Conservation (phyloP, 192 early-diverging fungal species). For the Umbelopsis vinacea region DNA sequence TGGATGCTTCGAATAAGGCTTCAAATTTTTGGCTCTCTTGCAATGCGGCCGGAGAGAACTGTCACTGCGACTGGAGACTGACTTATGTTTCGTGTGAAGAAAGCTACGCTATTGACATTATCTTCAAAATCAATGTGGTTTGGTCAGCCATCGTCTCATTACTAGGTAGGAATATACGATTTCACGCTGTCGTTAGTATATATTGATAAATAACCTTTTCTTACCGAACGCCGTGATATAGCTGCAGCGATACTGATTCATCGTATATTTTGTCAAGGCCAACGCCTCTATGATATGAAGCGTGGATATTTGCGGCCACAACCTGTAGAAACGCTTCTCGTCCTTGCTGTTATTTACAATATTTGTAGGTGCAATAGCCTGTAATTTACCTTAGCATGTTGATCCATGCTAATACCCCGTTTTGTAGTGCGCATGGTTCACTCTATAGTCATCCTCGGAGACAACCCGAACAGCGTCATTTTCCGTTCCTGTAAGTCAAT, state of each 20-base stretch:
- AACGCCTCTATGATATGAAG: conserved; percentile 20
- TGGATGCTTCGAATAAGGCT: conserved; percentile 12
- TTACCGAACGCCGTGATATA: not conserved
- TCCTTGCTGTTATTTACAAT: conserved; percentile 29
- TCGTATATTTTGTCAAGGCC: conserved; percentile 17
- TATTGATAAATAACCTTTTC: not conserved
- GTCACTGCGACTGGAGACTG: conserved; percentile 42
- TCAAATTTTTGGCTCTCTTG: conserved; percentile 29
- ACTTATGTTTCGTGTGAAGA: conserved; percentile 20
- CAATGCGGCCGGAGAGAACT: conserved; percentile 9
- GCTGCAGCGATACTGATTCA: conserved; percentile 10
- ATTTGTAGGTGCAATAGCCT: conserved; percentile 24
- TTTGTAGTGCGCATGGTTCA: conserved; percentile 30
- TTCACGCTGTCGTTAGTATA: not conserved
- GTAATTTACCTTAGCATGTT: not conserved
- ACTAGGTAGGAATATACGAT: conserved; percentile 16
- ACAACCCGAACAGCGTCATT: conserved; percentile 5
- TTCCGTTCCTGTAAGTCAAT: conserved; percentile 31
- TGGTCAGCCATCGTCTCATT: conserved; percentile 13
- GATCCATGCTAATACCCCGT: not conserved
- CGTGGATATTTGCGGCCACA: conserved; percentile 28
- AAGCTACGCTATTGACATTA: not conserved
- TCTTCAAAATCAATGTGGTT: conserved; percentile 23
- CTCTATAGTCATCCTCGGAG: conserved; percentile 24
- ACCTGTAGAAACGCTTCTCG: conserved; percentile 32